phyloP scores from a whole-genome alignment of 106 monocot genomes.

The Hemerocallis citrina region DNA sequence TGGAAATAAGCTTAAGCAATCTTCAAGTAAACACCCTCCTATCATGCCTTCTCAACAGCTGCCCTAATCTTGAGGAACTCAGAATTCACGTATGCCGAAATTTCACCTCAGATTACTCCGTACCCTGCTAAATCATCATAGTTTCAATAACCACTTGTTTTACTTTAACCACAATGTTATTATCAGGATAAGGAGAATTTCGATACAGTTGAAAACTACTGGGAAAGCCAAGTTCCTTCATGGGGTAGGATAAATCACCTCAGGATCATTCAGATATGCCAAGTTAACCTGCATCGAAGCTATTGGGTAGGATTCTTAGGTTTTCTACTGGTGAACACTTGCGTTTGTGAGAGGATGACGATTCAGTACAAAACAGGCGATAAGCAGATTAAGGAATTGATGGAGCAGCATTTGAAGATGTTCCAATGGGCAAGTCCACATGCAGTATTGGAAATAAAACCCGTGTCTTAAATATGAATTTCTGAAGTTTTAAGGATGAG shows the following conservation, averaged over 20 bases:
- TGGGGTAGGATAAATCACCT: background rate
- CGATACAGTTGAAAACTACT: constrained; percentile 5
- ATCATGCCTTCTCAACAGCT: constrained; percentile 5
- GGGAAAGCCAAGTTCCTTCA: background rate
- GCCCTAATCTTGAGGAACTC: constrained; percentile 4
- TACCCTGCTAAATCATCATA: background rate
- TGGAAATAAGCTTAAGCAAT: constrained; percentile 13
- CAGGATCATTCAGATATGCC: background rate
- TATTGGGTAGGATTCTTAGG: constrained; percentile 3
- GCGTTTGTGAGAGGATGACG: constrained; percentile 5
- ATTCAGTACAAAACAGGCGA: background rate
- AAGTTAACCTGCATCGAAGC: constrained; percentile 5
- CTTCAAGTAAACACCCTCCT: constrained; percentile 1
- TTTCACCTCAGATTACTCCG: background rate
- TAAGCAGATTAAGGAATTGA: background rate
- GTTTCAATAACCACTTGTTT: background rate
- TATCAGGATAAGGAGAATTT: constrained; percentile 10
- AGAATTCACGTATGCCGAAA: background rate
- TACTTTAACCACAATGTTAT: background rate
- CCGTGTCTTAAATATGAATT: constrained; percentile 1
- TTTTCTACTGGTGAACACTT: constrained; percentile 5
- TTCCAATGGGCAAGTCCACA: constrained; percentile 9
- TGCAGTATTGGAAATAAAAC: constrained; percentile 4
- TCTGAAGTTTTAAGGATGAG: too few species aligned
- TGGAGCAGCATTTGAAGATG: constrained; percentile 1